Base-by-base conservation (phyloP, 495 filamentous ascomycete genomes). In the Penicillium silybi region DNA sequence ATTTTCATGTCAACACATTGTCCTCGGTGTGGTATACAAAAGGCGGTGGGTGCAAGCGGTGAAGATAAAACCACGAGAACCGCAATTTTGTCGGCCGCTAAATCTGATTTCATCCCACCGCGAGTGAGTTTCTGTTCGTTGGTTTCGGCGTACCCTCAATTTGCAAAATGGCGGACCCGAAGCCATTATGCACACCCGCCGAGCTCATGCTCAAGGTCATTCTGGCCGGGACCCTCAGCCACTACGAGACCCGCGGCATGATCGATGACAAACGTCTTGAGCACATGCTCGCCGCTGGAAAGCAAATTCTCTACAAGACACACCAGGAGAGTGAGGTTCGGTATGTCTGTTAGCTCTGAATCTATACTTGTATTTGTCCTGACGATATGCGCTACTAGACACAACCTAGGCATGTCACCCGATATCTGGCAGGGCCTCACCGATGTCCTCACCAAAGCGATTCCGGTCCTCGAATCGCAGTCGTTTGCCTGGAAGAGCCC, bases 381-480 rank as follows among this genome's bases (percentile, higher is more conserved):
- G 16, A 38, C 48, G 16, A 1, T 39, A 39, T 46, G 26, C 23
- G 43, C 11, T 47, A 3, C 41, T 46, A 70, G 65, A 46, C 60
- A 73, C 38, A 64, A 68, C 76, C 78, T 70, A 66, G 87, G 71
- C 59, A 71, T 62, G 66, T 88, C 62, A 64, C 81, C 44, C 62
- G 81, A 85, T 46, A 80, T 88, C 46, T 91, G 87, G 87, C 79
- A 85, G 54, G 85, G 84, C 62, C 73, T 83, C 46, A 73, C 74
- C n/a, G 73, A 77, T 41, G 76, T 83, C 26, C 74, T 91, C 53
- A 72, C 70, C 18, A 75, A 77, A 52, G 81, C 83, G 7, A 79
- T 85, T 50, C 81, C 81, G 7, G 76, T 79, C 20, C 78, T 85
- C 46, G 80, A 83, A 56, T 74, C 73, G n/a, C 81, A 84, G 41